Base-by-base conservation (phyloP, 768 basidiomycete species). In the Macrolepiota albuminosa region DNA sequence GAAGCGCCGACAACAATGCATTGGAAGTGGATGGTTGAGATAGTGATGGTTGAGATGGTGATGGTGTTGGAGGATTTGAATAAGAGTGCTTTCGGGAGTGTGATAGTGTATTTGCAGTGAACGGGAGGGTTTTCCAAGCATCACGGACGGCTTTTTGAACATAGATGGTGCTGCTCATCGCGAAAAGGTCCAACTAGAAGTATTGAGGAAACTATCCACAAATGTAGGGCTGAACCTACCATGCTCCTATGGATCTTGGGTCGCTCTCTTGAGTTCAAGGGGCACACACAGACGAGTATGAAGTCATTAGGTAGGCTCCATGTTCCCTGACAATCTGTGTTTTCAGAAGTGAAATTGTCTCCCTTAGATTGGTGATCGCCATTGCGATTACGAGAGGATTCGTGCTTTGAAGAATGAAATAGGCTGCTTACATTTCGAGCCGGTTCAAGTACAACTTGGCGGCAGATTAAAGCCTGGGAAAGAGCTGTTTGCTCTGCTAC, bases 271-370 rank as follows among this genome's bases (percentile, higher is more conserved):
- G 82, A 71, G 70, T 89, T 84, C 62, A 78, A 74, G 10, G 84
- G 80, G 70, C 88, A 91, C 11, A 94, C 83, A 65, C 86, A 92
- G 0, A 93, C 79, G 60, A 86, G 71, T 39, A 93, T 76, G 67
- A 93, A 94, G 1, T 78, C 82, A 11, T 85, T 79, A 3, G 91
- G 89, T 31, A 89, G 71, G 52, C 78, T 76, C 82, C 83, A 85
- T 0, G 74, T 72, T 10, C 76, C 77, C 21, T 74, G 75, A 21
- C 72, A 65, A 42, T 75, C 73, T 10, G 70, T 64, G 33, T 73
- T 69, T 24, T 74, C 72, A 6, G 21, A 47, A 14, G 45, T 18
- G 29, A 71, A 68, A 37, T 57, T 49, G 33, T 47, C 42, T n/a
- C 55, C 57, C 36, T 42, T 33, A 6, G 40, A 8, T 33, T 34